A percentile compares a stretch with the other conserved stretches of the same genome.
Evolutionary conservation across 2,329 filamentous ascomycete genomes (phyloP).

Genomic region (Sarocladium brachiariae): DNA sequence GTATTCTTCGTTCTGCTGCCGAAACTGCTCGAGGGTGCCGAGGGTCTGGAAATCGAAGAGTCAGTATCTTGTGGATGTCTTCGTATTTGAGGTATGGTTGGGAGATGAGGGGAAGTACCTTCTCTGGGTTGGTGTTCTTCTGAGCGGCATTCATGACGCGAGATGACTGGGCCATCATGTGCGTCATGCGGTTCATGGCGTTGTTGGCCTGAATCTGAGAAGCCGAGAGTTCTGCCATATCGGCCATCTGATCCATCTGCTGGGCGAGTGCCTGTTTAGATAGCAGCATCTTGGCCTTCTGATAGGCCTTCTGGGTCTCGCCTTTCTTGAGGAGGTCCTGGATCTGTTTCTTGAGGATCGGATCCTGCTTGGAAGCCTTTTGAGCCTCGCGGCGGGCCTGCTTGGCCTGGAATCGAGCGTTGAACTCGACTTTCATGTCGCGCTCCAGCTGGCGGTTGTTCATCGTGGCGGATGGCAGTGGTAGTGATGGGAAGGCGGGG

Average conservation of each 20-base stretch:
- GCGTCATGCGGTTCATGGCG: constrained; percentile 57
- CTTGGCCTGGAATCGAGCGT: constrained; percentile 57
- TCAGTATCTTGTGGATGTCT: neutral
- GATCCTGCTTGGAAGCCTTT: constrained; percentile 55
- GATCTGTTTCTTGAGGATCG: constrained; percentile 55
- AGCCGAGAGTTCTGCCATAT: constrained; percentile 55
- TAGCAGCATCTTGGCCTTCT: constrained; percentile 56
- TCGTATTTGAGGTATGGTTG: neutral
- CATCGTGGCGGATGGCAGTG: constrained; percentile 34
- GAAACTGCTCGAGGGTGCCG: constrained; percentile 54
- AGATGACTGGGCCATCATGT: constrained; percentile 56
- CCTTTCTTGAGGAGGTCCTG: constrained; percentile 56
- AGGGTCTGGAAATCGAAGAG: constrained; percentile 36
- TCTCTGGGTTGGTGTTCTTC: constrained; percentile 52
- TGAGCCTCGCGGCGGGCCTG: constrained; percentile 54
- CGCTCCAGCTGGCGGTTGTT: constrained; percentile 51
- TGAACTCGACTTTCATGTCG: constrained; percentile 58
- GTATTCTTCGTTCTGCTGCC: constrained; percentile 57
- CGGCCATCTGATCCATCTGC: constrained; percentile 59
- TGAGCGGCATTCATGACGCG: constrained; percentile 52
- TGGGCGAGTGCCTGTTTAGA: constrained; percentile 55
- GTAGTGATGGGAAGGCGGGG: neutral
- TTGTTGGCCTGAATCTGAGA: constrained; percentile 60
- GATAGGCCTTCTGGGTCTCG: constrained; percentile 56
- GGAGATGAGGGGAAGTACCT: constrained; percentile 28